Evolutionary conservation across 2,329 filamentous ascomycete genomes (phyloP), one percentile per base, ranked within the genome.

Genomic region (Paecilomyces sp.): DNA sequence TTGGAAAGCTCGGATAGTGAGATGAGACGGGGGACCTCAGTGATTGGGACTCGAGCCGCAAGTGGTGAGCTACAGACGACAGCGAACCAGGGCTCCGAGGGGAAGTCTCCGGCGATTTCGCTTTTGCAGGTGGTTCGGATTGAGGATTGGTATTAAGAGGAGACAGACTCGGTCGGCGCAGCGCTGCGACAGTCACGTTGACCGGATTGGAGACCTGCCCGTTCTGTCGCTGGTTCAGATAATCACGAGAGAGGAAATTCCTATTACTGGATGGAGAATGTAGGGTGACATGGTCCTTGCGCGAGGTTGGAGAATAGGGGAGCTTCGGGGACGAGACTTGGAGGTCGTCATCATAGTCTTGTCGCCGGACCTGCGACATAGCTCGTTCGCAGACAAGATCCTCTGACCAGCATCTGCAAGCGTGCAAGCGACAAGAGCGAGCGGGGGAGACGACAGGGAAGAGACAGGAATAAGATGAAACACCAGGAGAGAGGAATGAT

Each of bases 281-380:
- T 50, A 57, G 51, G 47, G 61, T 18, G 50, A 60, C 57, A 18
- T 60, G 22, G 54, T 54, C 59, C 55, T 60, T 58, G 56, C 58
- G 58, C 24, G 62, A 33, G 55, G 58, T 56, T 53, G 61, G 33
- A 47, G 60, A 57, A 31, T 54, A 34, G 31, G 59, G 54, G 34
- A 54, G 30, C 50, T 33, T 55, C 30, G 58, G 31, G 33, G 53
- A 22, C 55, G 41, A 18, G n/a, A 33, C 50, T 11, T 58, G 55
- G 54, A 60, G 25, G 57, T 57, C 33, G 55, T 71, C 65, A 65
- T 70, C 66, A 60, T 57, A 64, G 57, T 65, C 66, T 68, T 70
- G 70, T 64, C 67, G 70, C 67, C 61, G 66, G 61, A 62, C 61
- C 63, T 73, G 72, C 66, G 71, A 73, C 72, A 75, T 75, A 67